Percentiles rank a stretch among this genome's conserved stretches.
phyloP scores from a whole-genome alignment of 2,329 filamentous ascomycete species.

The Celoporthe dispersa region DNA sequence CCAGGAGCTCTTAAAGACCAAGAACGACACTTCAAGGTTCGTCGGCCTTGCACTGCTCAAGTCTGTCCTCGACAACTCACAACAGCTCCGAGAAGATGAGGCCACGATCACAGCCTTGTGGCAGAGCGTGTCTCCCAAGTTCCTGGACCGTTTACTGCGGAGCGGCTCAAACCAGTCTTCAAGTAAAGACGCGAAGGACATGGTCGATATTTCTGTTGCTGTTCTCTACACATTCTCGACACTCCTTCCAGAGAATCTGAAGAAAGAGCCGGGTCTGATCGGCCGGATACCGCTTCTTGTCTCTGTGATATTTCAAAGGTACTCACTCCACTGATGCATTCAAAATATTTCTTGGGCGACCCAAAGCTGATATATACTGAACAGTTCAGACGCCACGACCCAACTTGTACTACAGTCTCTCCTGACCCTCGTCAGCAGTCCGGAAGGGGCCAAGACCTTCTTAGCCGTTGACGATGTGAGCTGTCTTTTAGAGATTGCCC shows the following conservation, averaged over 20 bases:
- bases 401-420: slow-evolving; percentile 61
- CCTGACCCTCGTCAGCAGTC: slow-evolving; percentile 56
- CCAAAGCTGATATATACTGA: slow-evolving; percentile 23
- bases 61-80: slow-evolving; percentile 65
- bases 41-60: slow-evolving; percentile 70
- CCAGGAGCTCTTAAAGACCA: slow-evolving; percentile 58
- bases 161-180: slow-evolving; percentile 48
- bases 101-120: slow-evolving; percentile 56
- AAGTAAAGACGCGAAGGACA: slow-evolving; percentile 55
- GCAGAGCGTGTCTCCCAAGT: slow-evolving; percentile 64
- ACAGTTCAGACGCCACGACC: slow-evolving; percentile 57
- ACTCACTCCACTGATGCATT: slow-evolving; percentile 17
- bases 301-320: slow-evolving; percentile 59
- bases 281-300: slow-evolving; percentile 59
- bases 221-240: slow-evolving; percentile 66
- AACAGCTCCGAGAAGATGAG: slow-evolving; percentile 54
- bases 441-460: slow-evolving; percentile 54
- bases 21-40: slow-evolving; percentile 70
- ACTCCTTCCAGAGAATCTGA: slow-evolving; percentile 56
- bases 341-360: background rate
- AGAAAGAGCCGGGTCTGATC: slow-evolving; percentile 52
- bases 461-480: slow-evolving; percentile 55
- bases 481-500: slow-evolving; percentile 60
- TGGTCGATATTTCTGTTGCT: slow-evolving; percentile 66
- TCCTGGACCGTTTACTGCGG: slow-evolving; percentile 65